Evolutionary conservation across 352 stramenopile genomes (phyloP), one percentile per base, ranked within the genome.

Genomic region (Globisporangium sylvaticum): DNA sequence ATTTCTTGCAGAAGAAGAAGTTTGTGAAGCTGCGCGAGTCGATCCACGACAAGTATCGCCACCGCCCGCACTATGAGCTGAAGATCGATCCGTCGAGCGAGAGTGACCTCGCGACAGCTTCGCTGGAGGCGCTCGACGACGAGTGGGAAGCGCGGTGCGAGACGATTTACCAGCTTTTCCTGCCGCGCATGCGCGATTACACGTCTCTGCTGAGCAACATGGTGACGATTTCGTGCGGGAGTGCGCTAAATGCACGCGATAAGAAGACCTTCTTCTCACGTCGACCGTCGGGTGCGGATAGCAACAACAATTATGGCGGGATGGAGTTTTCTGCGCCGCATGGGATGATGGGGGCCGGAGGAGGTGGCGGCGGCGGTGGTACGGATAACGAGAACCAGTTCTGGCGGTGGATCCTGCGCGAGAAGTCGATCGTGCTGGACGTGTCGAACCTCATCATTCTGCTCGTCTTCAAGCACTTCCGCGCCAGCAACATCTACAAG

Each of bases 261-360:
- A 94, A 94, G 64, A 91, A 90, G 59, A 91, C 81, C 9, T 92
- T 92, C 42, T 91, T 85, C 64, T 90, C 81, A 20, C 78, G 85
- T 57, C 78, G 79, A 15, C 77, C 78, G 9, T 92, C 84, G 1
- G 66, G 75, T 55, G 71, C 65, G 24, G 80, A 90, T 22, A 78
- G 84, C 68, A 73, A 68, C 46, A 61, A 57, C 37, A 34, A 34
- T 34, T 65, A 44, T 32, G 9, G 76, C 15, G 77, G 82, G 48
- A 71, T 76, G 14, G 79, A 90, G 29, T 85, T 88, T 31, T 73
- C 68, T 65, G 31, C 61, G 18, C 69, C 72, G 24, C 77, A 80
- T 60, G 59, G 52, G 42, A 77, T 48, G 32, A 67, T 44, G 62
- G 70, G 50, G 20, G 3, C 4, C 31, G 31, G 31, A 10, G 31